Evolutionary conservation across 164 flowering plant species (phyloP).

Genomic region (Piper longum): DNA sequence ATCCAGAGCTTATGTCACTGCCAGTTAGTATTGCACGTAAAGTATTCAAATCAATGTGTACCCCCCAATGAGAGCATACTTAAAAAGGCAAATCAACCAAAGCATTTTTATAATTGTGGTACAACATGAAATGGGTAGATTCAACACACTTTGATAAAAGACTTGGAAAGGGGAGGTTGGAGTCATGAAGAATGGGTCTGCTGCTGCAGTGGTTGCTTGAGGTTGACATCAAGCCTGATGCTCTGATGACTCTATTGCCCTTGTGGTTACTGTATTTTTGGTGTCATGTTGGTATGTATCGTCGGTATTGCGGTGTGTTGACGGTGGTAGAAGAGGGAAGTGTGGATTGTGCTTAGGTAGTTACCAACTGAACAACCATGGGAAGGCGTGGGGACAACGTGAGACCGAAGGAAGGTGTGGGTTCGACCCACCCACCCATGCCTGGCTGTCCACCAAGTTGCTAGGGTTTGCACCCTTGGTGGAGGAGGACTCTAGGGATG

Average conservation of each 20-base stretch:
- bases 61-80: too few relatives aligned
- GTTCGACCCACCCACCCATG: not conserved
- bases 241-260: not conserved
- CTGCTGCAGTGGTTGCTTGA: not conserved
- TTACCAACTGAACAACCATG: not conserved
- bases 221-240: not conserved
- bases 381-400: not conserved
- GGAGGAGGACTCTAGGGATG: too few relatives aligned
- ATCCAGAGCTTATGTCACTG: too few relatives aligned
- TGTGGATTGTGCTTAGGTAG: not conserved
- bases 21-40: too few relatives aligned
- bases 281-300: not conserved
- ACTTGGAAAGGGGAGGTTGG: not conserved
- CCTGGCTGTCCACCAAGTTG: not conserved
- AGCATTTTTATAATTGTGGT: too few relatives aligned
- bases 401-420: not conserved
- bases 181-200: not conserved
- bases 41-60: too few relatives aligned
- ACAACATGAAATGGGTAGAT: too few relatives aligned
- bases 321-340: not conserved
- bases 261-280: not conserved
- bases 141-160: too few relatives aligned
- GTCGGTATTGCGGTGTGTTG: too few relatives aligned
- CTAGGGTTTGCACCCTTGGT: too few relatives aligned
- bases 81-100: too few relatives aligned